Conservation (phyloP, 371 early-diverging fungal genomes). For the Apophysomyces trapeziformis region DNA sequence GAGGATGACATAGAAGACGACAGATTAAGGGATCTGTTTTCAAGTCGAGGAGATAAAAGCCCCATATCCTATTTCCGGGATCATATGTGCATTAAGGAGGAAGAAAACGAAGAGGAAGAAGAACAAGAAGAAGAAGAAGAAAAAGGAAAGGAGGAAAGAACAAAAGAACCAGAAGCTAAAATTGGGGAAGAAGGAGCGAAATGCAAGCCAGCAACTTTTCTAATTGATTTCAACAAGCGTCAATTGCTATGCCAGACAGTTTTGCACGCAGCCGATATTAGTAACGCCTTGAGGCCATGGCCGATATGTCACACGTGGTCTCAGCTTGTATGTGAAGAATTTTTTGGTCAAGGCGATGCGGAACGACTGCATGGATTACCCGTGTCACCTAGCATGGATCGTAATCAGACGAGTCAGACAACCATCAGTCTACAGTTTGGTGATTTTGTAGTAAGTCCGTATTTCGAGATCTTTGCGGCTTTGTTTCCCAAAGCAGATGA, state of each 20-base stretch:
- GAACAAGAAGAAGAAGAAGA: slow-evolving; percentile 28
- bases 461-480: slow-evolving; percentile 79
- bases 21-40: slow-evolving; percentile 34
- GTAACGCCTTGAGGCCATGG: slow-evolving; percentile 88
- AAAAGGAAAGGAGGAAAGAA: slow-evolving; percentile 21
- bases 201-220: neutral
- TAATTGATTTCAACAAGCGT: slow-evolving; percentile 23
- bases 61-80: slow-evolving; percentile 20
- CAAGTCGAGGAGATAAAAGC: slow-evolving; percentile 43
- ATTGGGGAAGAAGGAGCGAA: slow-evolving; percentile 21
- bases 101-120: neutral
- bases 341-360: slow-evolving; percentile 84
- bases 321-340: slow-evolving; percentile 83
- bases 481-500: slow-evolving; percentile 67
- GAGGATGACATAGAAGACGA: slow-evolving; percentile 18
- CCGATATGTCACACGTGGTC: slow-evolving; percentile 85
- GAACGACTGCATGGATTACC: slow-evolving; percentile 76
- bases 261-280: slow-evolving; percentile 88
- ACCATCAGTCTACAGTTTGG: slow-evolving; percentile 83
- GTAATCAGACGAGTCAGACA: slow-evolving; percentile 70
- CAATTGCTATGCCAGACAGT: slow-evolving; percentile 70
- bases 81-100: neutral
- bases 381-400: slow-evolving; percentile 89
- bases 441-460: slow-evolving; percentile 85
- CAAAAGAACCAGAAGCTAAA: neutral